phyloP scores from a whole-genome alignment of 306 rosid species.

The Hylodesmum podocarpum region DNA sequence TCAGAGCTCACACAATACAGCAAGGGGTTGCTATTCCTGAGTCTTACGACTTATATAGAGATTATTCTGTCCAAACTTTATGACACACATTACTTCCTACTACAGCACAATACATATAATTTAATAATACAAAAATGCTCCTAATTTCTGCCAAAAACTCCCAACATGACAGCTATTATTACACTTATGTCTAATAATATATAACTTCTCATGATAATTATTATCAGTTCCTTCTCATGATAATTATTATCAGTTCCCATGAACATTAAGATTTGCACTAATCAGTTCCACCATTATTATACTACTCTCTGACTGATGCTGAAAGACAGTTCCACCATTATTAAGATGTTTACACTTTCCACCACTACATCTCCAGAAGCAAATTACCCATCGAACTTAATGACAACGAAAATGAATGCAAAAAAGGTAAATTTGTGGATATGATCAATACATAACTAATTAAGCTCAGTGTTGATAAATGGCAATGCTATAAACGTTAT shows the following conservation, averaged over 20 bases:
- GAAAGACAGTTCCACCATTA: not conserved
- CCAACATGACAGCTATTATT: not conserved
- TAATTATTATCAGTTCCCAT: not conserved
- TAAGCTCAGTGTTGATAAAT: too few species aligned
- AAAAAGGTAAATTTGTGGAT: not conserved
- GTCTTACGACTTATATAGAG: not conserved
- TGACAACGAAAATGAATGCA: not conserved
- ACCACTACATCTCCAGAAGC: not conserved
- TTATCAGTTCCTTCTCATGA: not conserved
- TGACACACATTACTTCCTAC: not conserved
- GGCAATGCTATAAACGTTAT: too few species aligned
- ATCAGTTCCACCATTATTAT: not conserved
- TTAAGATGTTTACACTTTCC: not conserved
- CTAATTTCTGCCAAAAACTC: not conserved
- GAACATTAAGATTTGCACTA: not conserved
- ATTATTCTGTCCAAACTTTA: not conserved
- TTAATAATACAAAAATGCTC: not conserved
- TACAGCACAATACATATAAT: not conserved
- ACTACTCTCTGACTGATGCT: not conserved
- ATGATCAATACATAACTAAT: not conserved
- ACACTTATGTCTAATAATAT: not conserved
- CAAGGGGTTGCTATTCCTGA: not conserved
- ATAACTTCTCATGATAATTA: not conserved
- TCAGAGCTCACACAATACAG: not conserved
- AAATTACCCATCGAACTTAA: conserved; percentile 16